Evolutionary conservation across 1,284 basidiomycete genomes (phyloP), one percentile per base, ranked within the genome.

Genomic region (Ceratobasidium sp.): DNA sequence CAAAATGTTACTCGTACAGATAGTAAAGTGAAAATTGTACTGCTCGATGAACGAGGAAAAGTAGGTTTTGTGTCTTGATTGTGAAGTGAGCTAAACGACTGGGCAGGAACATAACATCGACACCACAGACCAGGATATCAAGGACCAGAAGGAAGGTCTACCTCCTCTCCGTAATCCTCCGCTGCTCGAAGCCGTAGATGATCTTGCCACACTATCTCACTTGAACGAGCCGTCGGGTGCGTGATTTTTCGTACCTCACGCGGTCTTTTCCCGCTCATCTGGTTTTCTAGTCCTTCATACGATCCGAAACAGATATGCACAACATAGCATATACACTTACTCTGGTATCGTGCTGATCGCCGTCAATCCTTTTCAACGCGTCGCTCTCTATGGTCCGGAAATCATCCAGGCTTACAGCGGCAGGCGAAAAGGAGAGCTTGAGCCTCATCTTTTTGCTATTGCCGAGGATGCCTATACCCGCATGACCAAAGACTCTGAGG

Each of bases 391-490:
- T 85, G 94, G 93, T 16, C 93, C 94, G 16, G 95, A 98, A 79
- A 95, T 98, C 79, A 97, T 99, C 50, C 96, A 99, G 82, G 94
- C 96, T 21, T 99, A 99, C 80, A 93, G 92, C 73, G 96, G 96
- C 52, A 85, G 94, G 72, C 88, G 90, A 78, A 92, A 96, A 81
- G 97, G 96, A 52, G 97, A 99, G 76, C 86, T 98, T 34, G 97
- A 99, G 79, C 97, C 97, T 0, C 97, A 99, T 84, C 81, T 99
- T 75, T 99, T 99, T 81, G 97, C 97, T 30, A 99, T 99, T 77
- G 97, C 97, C 14, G 97, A 99, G 81, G 97, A 99, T 84, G 97
- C 97, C 74, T 95, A 99, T 81, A 96, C 96, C 48, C 94, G 94
- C 74, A 98, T 99, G 97, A 89, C 94, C 72, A 92, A 92, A 78